These are phyloP conservation scores for Xerocomus spinulosus DNA, from an alignment of 768 basidiomycete species.

Conservation along the genomic window DNA sequence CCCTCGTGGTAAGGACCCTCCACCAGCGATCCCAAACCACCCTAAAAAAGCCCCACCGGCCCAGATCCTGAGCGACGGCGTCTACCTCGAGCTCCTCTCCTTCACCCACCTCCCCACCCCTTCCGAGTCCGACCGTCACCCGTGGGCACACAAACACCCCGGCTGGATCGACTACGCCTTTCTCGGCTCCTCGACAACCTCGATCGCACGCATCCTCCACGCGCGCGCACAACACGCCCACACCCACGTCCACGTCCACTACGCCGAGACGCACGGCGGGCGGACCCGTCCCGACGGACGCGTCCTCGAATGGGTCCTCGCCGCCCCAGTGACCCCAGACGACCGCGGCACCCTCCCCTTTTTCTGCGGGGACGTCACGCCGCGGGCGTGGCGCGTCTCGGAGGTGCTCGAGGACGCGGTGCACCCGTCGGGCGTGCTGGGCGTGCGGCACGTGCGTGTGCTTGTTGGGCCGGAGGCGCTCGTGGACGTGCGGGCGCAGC, in stretches of 20 bases:
- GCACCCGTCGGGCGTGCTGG: slow-evolving; percentile 48
- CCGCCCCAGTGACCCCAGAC: slow-evolving; percentile 27
- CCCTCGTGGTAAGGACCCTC: slow-evolving; percentile 46
- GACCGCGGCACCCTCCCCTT: slow-evolving; percentile 49
- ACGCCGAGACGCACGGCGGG: slow-evolving; percentile 51
- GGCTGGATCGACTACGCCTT: slow-evolving; percentile 71
- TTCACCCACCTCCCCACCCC: slow-evolving; percentile 58
- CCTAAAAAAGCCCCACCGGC: background rate
- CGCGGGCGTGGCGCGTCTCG: slow-evolving; percentile 50
- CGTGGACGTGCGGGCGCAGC: slow-evolving; percentile 29
- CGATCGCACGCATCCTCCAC: slow-evolving; percentile 53
- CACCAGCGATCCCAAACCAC: background rate
- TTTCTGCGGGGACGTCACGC: slow-evolving; percentile 71
- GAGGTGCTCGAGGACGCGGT: slow-evolving; percentile 28
- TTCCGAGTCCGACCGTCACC: slow-evolving; percentile 45
- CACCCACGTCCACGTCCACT: slow-evolving; percentile 39
- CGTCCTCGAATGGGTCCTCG: slow-evolving; percentile 56
- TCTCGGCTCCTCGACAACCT: slow-evolving; percentile 46
- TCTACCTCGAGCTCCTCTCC: slow-evolving; percentile 66
- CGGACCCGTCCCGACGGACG: slow-evolving; percentile 52
- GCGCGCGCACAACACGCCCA: slow-evolving; percentile 38
- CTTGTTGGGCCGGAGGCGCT: slow-evolving; percentile 34
- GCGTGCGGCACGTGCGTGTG: slow-evolving; percentile 48
- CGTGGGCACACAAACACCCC: slow-evolving; percentile 49
- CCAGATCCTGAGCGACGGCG: slow-evolving; percentile 39